phyloP scores from a whole-genome alignment of 140 eudicot genomes.

The Flaveria floridana region DNA sequence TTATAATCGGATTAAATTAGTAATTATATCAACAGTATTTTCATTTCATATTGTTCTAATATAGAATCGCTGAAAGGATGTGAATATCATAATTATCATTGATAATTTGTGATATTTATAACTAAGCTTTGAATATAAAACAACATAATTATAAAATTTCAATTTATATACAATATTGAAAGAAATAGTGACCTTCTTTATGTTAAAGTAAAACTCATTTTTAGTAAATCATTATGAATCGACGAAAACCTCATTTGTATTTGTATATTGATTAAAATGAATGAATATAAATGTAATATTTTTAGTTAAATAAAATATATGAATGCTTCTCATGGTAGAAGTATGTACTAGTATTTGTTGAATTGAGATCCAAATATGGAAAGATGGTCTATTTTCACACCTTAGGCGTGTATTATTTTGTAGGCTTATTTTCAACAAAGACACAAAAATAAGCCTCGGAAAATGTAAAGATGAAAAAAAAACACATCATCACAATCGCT shows the following conservation, averaged over 20 bases:
- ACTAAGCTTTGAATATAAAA: neutral
- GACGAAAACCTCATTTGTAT: neutral
- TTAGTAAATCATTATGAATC: neutral
- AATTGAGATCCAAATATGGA: conserved; percentile 35
- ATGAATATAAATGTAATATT: neutral
- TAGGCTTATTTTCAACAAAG: conserved; percentile 31
- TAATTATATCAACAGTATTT: too few relatives aligned
- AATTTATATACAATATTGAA: too few relatives aligned
- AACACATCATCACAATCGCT: conserved; percentile 22
- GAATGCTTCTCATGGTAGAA: conserved; percentile 23
- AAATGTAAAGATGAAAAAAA: conserved; percentile 15
- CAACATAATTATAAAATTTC: neutral
- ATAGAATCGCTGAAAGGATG: neutral
- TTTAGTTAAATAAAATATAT: neutral
- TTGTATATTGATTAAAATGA: neutral
- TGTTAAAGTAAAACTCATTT: neutral
- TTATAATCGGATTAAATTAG: neutral
- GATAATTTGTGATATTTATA: neutral
- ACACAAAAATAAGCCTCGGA: conserved; percentile 31
- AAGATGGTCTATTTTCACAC: conserved; percentile 36
- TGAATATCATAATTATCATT: too few relatives aligned
- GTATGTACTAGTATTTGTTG: conserved; percentile 33
- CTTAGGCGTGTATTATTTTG: conserved; percentile 32
- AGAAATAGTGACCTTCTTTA: neutral
- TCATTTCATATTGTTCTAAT: neutral